Base-by-base conservation (phyloP, 2,329 filamentous ascomycete genomes). In the Alternaria longipes region DNA sequence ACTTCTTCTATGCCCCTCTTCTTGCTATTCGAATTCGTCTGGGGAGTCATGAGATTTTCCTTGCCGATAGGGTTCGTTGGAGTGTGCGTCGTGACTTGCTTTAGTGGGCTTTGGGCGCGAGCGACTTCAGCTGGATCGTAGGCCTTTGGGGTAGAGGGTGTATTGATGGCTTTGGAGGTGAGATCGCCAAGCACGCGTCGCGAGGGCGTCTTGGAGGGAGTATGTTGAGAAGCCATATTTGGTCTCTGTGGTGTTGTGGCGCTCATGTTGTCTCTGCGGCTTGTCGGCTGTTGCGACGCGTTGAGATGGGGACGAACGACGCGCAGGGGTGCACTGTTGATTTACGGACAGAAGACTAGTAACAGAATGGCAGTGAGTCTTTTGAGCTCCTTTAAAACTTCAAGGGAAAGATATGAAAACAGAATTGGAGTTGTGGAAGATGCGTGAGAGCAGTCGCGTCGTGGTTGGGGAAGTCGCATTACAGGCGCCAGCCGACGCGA, bases 1-100 rank as follows among this genome's bases (percentile, higher is more conserved):
- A 79, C 75, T 57, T 79, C 74, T 50, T 74, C 60, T 41, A 80
- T 78, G 42, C 70, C 69, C 53, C 78, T 59, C 65, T 80, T 80
- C 63, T 71, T 73, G 54, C 74, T 70, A n/a, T 66, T 62, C 2
- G 64, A 54, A n/a, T 58, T 67, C 30, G 66, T 62, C 51, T 64
- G 56, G 22, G 58, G 47, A 8, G 54, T 63, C 11, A 61, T 46
- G 22, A 66, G 45, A 62, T 79, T 79, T 59, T 79, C 78, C 56
- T 77, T 72, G 53, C 70, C 64, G 26, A 58, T 56, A 14, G 70
- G 61, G 8, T 63, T 45, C 18, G 66, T 63, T 14, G 75, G 69
- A 5, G 68, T 69, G 9, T 74, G 63, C 7, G 70, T 67, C 14
- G 67, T 66, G 38, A 70, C 66, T 46, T 77, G 76, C 63, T 78